phyloP scores from a whole-genome alignment of 805 yeast species.

The Monosporozyma yasuniensis region DNA sequence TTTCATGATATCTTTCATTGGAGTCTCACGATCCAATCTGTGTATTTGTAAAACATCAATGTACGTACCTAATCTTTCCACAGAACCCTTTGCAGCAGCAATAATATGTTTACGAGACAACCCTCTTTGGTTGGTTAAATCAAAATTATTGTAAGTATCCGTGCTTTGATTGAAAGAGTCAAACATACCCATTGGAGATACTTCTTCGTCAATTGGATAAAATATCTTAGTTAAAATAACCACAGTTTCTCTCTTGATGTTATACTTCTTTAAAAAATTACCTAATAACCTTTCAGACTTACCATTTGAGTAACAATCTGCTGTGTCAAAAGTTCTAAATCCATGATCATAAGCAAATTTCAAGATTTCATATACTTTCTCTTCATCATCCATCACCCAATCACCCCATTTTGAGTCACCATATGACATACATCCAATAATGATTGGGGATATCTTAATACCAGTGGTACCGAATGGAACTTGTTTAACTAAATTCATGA shows the following conservation, averaged over 20 bases:
- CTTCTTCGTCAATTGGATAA: conserved; percentile 3
- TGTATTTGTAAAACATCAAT: conserved; percentile 51
- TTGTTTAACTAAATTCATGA: conserved; percentile 8
- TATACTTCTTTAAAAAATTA: conserved; percentile 1
- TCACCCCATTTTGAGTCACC: conserved; percentile 38
- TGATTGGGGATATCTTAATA: conserved; percentile 37
- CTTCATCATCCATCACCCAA: conserved; percentile 42
- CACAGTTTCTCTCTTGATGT: conserved; percentile 14
- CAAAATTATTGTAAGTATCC: conserved; percentile 2
- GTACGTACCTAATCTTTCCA: conserved; percentile 42
- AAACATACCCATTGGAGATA: conserved; percentile 28
- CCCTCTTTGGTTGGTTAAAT: conserved; percentile 33
- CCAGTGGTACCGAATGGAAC: conserved; percentile 38
- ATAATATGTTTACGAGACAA: conserved; percentile 39
- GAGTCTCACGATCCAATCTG: conserved; percentile 40
- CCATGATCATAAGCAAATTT: conserved; percentile 40
- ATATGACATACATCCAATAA: conserved; percentile 49
- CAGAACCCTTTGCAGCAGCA: conserved; percentile 36
- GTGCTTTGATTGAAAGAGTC: conserved; percentile 15
- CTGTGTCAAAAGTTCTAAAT: conserved; percentile 41
- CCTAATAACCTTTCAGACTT: conserved; percentile 1
- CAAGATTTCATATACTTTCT: conserved; percentile 36
- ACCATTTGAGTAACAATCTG: conserved; percentile 36
- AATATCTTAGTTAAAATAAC: conserved; percentile 4
- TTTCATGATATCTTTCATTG: conserved; percentile 47